Percentiles rank a stretch among this genome's conserved stretches.
phyloP scores from a whole-genome alignment of 2,329 filamentous ascomycete species.

The Xylariaceae sp. region DNA sequence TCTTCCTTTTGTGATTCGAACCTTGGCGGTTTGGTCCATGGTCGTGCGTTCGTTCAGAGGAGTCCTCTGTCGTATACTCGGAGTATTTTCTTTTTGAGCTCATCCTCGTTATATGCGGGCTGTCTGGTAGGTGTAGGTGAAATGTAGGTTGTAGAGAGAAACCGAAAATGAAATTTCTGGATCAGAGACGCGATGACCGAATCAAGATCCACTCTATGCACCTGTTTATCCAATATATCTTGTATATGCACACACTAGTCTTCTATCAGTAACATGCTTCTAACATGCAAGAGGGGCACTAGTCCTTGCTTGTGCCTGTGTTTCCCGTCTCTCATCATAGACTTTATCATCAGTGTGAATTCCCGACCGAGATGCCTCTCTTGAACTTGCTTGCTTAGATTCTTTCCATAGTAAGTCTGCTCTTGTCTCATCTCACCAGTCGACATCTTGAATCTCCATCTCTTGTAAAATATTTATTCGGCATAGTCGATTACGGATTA shows the following conservation, averaged over 20 bases:
- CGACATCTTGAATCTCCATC: not conserved
- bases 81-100: conserved; percentile 30
- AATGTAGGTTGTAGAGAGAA: not conserved
- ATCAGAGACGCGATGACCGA: not conserved
- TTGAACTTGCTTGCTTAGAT: too few species aligned
- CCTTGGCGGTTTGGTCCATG: conserved; percentile 13
- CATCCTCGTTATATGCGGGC: conserved; percentile 15
- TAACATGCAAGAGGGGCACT: too few species aligned
- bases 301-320: too few species aligned
- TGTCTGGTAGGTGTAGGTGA: not conserved
- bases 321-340: too few species aligned
- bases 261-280: not conserved
- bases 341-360: too few species aligned
- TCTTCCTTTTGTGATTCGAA: conserved; percentile 33
- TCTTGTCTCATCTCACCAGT: not conserved
- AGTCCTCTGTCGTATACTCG: conserved; percentile 23
- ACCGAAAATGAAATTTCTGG: conserved; percentile 10
- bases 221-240: too few species aligned
- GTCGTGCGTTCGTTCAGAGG: conserved; percentile 15
- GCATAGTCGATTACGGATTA: not conserved
- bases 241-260: not conserved
- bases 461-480: too few species aligned
- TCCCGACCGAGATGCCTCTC: too few species aligned
- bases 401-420: too few species aligned
- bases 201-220: too few species aligned